Conservation (phyloP, 441 rosid genomes). For the Aquilaria agallochum region DNA sequence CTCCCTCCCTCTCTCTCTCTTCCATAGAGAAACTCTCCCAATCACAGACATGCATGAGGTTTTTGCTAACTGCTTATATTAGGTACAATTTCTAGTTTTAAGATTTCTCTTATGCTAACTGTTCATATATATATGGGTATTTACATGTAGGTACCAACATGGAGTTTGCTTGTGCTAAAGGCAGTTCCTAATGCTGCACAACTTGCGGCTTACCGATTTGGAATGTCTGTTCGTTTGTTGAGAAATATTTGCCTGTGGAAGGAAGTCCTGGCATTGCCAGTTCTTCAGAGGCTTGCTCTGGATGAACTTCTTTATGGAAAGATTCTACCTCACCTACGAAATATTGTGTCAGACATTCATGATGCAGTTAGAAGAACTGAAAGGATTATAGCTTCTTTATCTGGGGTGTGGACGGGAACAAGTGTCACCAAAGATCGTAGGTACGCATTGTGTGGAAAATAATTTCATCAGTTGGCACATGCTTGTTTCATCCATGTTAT, state of each 20-base stretch:
- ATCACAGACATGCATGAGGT: no score
- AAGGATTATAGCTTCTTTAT: slow-evolving; percentile 68
- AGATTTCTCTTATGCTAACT: not conserved
- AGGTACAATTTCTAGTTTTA: no score
- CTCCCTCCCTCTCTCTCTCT: not conserved
- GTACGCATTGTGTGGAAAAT: slow-evolving; percentile 21
- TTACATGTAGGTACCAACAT: slow-evolving; percentile 65
- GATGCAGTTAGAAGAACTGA: slow-evolving; percentile 91
- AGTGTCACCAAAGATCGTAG: slow-evolving; percentile 53
- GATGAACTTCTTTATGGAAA: slow-evolving; percentile 79
- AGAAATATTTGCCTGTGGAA: slow-evolving; percentile 91
- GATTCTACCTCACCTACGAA: slow-evolving; percentile 79
- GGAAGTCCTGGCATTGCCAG: slow-evolving; percentile 73
- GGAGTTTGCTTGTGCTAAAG: slow-evolving; percentile 75
- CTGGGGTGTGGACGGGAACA: slow-evolving; percentile 81
- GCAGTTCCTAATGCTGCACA: slow-evolving; percentile 83
- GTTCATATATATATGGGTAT: slow-evolving; percentile 12
- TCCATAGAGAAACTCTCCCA: not conserved
- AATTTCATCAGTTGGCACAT: no score
- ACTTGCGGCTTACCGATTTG: slow-evolving; percentile 84
- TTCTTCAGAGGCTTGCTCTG: slow-evolving; percentile 79
- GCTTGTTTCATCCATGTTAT: no score
- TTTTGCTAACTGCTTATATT: no score
- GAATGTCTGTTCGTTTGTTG: slow-evolving; percentile 81
- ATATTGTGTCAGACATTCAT: slow-evolving; percentile 72